Percentiles rank a stretch among this genome's conserved stretches.
These are phyloP conservation scores for Crotalaria pallida DNA, from an alignment of 306 rosid genomes.

Conservation along the genomic window DNA sequence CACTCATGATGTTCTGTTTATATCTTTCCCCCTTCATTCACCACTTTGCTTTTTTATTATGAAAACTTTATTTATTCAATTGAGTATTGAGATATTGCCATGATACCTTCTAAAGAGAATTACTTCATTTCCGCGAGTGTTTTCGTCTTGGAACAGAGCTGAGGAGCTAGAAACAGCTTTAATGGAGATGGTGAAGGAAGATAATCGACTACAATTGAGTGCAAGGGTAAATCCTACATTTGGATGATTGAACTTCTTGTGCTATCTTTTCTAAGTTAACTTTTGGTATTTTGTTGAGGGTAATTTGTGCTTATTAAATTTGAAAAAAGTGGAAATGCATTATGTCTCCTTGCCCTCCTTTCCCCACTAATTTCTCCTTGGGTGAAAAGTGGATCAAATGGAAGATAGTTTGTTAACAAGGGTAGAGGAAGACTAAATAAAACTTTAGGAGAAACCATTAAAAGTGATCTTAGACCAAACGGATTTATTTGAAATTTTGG, in stretches of 20 bases:
- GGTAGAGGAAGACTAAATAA: conserved; percentile 5
- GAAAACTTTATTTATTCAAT: conserved; percentile 7
- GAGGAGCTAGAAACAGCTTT: conserved; percentile 96
- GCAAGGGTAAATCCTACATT: conserved; percentile 67
- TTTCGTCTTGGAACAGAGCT: conserved; percentile 52
- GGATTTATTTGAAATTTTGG: background rate
- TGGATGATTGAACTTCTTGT: conserved; percentile 22
- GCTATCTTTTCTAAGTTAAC: background rate
- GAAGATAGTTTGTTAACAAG: conserved; percentile 2
- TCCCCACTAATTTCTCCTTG: background rate
- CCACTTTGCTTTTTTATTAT: conserved; percentile 17
- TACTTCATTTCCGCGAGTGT: conserved; percentile 22
- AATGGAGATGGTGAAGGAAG: conserved; percentile 81
- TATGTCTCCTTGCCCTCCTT: background rate
- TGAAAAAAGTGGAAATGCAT: conserved; percentile 13
- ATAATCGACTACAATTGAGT: conserved; percentile 66
- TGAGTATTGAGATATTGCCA: background rate
- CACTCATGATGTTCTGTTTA: conserved; percentile 12
- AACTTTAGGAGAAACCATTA: background rate
- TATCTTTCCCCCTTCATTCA: conserved; percentile 7
- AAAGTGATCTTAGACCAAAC: background rate
- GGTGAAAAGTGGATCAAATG: conserved; percentile 7
- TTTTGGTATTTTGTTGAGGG: background rate
- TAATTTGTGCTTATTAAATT: background rate
- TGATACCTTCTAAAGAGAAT: conserved; percentile 13